phyloP scores from a whole-genome alignment of 192 early-diverging fungal genomes.

The Martensiomyces pterosporus region DNA sequence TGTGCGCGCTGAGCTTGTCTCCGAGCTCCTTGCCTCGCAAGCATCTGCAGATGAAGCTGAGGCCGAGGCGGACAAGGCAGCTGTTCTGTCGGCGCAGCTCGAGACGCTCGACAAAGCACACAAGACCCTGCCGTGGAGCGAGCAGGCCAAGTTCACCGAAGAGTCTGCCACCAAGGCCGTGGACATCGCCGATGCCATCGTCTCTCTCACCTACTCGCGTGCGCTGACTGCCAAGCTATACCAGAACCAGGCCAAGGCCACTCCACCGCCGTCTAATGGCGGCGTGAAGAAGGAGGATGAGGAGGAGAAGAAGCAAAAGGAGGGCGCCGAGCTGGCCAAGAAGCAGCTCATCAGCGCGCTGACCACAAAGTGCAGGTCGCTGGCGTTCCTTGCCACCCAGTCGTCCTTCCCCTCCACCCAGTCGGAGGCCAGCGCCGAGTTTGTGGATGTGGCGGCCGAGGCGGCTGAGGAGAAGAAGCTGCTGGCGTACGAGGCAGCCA shows the following conservation, averaged over 20 bases:
- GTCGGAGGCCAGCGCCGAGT: conserved; percentile 34
- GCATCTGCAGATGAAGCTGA: conserved; percentile 54
- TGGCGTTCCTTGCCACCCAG: conserved; percentile 31
- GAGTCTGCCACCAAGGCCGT: conserved; percentile 15
- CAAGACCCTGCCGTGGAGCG: conserved; percentile 46
- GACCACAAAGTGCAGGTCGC: conserved; percentile 53
- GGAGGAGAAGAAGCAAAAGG: conserved; percentile 53
- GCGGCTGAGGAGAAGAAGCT: conserved; percentile 21
- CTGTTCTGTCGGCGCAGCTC: conserved; percentile 47
- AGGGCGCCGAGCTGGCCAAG: conserved; percentile 75
- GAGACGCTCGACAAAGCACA: conserved; percentile 46
- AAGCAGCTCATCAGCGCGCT: conserved; percentile 61
- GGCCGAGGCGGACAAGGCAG: conserved; percentile 53
- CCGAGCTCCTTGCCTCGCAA: conserved; percentile 55
- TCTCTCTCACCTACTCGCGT: conserved; percentile 53
- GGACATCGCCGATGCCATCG: conserved; percentile 54
- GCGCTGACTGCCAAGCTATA: conserved; percentile 55
- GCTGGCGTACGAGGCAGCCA: conserved; percentile 55
- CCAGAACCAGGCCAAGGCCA: conserved; percentile 44
- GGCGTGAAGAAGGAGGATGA: conserved; percentile 53
- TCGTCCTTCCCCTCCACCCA: conserved; percentile 5
- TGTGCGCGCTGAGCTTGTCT: conserved; percentile 61
- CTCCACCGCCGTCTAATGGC: no score
- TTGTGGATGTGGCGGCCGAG: conserved; percentile 32
- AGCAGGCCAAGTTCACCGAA: conserved; percentile 22